Evolutionary conservation across 2,329 filamentous ascomycete species (phyloP).

Genomic region (Nigrograna mackinnonii): DNA sequence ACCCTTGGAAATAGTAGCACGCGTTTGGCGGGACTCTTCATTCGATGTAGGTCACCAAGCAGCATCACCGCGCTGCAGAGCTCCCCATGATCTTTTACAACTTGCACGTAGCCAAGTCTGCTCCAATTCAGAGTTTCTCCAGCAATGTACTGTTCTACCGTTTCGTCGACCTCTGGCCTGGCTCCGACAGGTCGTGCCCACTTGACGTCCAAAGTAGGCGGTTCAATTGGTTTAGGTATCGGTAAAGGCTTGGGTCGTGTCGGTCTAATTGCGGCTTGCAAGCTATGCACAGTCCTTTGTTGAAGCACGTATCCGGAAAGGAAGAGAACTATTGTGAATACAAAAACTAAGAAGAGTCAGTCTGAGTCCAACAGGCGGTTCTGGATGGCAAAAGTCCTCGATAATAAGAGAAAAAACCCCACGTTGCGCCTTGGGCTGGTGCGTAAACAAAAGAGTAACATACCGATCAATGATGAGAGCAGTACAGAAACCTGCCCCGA

Average conservation of each 20-base stretch:
- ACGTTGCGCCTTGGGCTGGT: too few species aligned
- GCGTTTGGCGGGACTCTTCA: constrained; percentile 49
- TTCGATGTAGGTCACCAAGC: constrained; percentile 48
- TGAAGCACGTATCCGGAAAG: constrained; percentile 86
- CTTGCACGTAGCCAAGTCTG: constrained; percentile 51
- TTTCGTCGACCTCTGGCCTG: constrained; percentile 30
- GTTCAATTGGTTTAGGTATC: constrained; percentile 31
- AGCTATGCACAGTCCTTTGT: constrained; percentile 78
- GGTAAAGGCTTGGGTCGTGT: constrained; percentile 48
- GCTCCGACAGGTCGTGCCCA: constrained; percentile 37
- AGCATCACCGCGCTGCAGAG: constrained; percentile 56
- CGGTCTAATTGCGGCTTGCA: constrained; percentile 73
- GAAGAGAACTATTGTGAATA: constrained; percentile 83
- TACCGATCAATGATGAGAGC: constrained; percentile 67
- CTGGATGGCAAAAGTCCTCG: too few species aligned
- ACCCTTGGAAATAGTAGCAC: constrained; percentile 50
- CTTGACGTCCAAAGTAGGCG: constrained; percentile 39
- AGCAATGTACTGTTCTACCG: constrained; percentile 33
- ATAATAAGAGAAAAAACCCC: too few species aligned
- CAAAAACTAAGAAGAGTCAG: constrained; percentile 56
- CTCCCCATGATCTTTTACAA: constrained; percentile 48
- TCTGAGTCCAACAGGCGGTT: too few species aligned
- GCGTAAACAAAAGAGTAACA: too few species aligned
- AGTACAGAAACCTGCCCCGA: constrained; percentile 72
- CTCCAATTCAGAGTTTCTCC: constrained; percentile 48